Conservation (phyloP, 2,329 filamentous ascomycete species). For the Biscogniauxia sp. region DNA sequence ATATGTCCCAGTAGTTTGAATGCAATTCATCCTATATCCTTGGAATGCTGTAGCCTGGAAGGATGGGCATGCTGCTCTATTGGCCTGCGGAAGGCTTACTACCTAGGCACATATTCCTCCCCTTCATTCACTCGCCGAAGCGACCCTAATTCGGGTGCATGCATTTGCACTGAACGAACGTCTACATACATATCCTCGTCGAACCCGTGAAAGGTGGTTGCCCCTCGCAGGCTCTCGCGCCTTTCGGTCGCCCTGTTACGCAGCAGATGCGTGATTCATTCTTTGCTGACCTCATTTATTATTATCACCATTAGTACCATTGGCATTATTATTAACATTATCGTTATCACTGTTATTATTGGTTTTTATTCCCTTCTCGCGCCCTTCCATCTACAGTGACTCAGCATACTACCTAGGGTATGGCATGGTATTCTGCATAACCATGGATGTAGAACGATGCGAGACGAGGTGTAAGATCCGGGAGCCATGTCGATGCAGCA, state of each 20-base stretch:
- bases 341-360: no score
- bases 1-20: no score
- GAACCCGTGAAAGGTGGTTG: neutral
- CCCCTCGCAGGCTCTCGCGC: neutral
- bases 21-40: no score
- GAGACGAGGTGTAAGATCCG: neutral
- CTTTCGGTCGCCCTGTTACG: neutral
- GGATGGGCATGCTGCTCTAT: no score
- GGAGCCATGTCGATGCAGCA: neutral
- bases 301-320: no score
- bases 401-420: neutral
- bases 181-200: no score
- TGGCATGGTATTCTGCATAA: neutral
- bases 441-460: neutral
- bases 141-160: no score
- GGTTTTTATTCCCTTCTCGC: neutral
- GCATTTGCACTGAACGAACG: neutral
- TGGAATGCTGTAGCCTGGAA: no score
- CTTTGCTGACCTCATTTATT: neutral
- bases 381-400: neutral
- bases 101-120: no score
- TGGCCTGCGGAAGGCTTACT: no score
- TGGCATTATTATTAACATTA: no score
- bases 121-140: no score
- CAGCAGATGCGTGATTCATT: neutral